Base-by-base conservation (phyloP, 2,329 filamentous ascomycete genomes). In the Davidsoniella virescens region DNA sequence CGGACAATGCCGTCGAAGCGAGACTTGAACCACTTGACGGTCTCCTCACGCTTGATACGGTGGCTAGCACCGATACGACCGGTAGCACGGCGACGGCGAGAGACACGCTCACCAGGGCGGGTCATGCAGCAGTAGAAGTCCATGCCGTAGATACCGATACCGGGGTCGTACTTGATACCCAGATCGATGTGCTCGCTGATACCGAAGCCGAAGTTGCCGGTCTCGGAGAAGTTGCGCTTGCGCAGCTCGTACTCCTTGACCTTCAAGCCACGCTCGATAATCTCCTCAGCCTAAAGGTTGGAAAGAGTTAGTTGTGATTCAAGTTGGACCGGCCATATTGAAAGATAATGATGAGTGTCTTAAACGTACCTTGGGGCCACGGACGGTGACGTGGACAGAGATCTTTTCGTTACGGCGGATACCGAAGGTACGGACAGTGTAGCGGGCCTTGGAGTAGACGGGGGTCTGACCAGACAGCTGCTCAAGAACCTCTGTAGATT, bases 381-480 rank as follows among this genome's bases (percentile, higher is more conserved):
- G 92, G 75, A 98, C 88, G 67, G 92, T 98, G 68, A 98, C 92
- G 78, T 98, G 92, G 62, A 98, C 92, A 61, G 92, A 76, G 67
- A 98, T 98, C 85, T 95, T 96, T 73, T 98, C 92, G 84, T 98
- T 98, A 87, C 92, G 90, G 71, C 92, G 90, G 81, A 98, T 98
- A 83, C 92, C 92, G 74, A 98, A 98, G 68, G 90, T 96, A 77
- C 92, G 90, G 80, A 98, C 92, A 63, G 92, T 98, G 83, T 96
- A 98, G 68, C 92, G 87, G 71, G 92, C 92, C 85, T 98, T 98
- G 87, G 84, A 94, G 87, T 98, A 98, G 74, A 98, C 92, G 64
- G 92, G 92, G 63, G 92, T 96, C 79, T 98, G 92, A 88, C 92
- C 92, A 72, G 80, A 87, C 70, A 98, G 78, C 80, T 98, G 92